Evolutionary conservation across 495 filamentous ascomycete species (phyloP), one percentile per base, ranked within the genome.

Genomic region (Aspergillus diversus): DNA sequence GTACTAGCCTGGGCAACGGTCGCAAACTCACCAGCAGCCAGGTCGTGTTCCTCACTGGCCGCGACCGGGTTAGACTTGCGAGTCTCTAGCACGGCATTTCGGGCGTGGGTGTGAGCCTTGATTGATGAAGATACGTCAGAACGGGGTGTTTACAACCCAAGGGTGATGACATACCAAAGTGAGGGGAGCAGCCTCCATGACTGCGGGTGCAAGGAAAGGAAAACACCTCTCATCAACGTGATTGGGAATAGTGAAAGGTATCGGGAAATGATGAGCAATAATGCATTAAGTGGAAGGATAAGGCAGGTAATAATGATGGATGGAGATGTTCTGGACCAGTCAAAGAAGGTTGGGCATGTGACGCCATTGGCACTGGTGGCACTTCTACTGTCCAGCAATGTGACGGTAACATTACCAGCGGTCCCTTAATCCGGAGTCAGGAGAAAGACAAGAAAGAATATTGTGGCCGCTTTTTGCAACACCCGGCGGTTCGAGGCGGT

Each of bases 1-100:
- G 80, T 81, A 9, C 91, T 95, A 33, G 80, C 81, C 65, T 87
- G 86, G 13, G 90, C 87, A 33, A 92, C 93, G 35, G 89, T 89
- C 51, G 92, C 87, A 75, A 97, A 98, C 68, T 97, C 91, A 55
- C 88, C 90, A 3, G 95, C 95, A 21, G 95, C 95, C 42, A 92
- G 82, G 61, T 93, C 88, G 79, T 98, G 93, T 70, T 96, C 90
- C 66, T 89, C 89, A 61, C 91, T 89, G 15, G 94, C 93, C 31
- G 89, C 86, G 5, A 89, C 89, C 17, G 90, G 89, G 64, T 93
- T 90, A 11, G 89, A 81, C 34, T 87, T 87, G 64, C 89, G 87
- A 58, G 89, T 89, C 62, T 92, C 86, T 43, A 87, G 87, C n/a
- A 90, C 88, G 52, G 93, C 93, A 71, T 83, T 87, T 64, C 86